Conservation (phyloP, 805 yeast genomes). For the Saccharomyces kudriavzevii region DNA sequence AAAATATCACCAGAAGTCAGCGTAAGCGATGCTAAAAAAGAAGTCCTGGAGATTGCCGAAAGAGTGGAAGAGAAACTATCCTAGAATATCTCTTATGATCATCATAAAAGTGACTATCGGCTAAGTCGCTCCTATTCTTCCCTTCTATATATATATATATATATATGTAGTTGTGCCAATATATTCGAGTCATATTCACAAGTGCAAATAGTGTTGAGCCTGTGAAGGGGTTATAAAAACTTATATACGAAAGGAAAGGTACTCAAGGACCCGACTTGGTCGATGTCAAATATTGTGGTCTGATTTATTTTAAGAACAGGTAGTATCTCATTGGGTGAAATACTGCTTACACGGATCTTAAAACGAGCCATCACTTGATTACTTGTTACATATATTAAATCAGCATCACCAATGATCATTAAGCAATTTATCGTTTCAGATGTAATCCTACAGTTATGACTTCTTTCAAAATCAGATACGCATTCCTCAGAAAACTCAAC, state of each 20-base stretch:
- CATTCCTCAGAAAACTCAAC: slow-evolving; percentile 28
- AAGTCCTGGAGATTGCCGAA: slow-evolving; percentile 39
- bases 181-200: not conserved
- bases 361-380: not conserved
- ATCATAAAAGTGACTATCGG: not conserved
- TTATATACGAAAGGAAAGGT: slow-evolving; percentile 13
- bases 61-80: slow-evolving; percentile 5
- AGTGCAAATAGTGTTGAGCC: not conserved
- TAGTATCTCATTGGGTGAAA: not conserved
- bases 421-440: slow-evolving; percentile 19
- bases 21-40: slow-evolving; percentile 49
- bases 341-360: not conserved
- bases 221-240: not conserved
- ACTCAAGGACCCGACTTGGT: slow-evolving; percentile 14
- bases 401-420: slow-evolving; percentile 22
- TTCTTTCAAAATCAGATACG: slow-evolving; percentile 23
- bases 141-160: no score
- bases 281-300: slow-evolving; percentile 20
- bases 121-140: not conserved
- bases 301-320: slow-evolving; percentile 20
- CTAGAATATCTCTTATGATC: not conserved
- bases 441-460: slow-evolving; percentile 19
- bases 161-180: not conserved
- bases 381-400: slow-evolving; percentile 2
- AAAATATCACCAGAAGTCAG: slow-evolving; percentile 48